Conservation (phyloP, 169 alveolate genomes). For the Cryptosporidium sp. region DNA sequence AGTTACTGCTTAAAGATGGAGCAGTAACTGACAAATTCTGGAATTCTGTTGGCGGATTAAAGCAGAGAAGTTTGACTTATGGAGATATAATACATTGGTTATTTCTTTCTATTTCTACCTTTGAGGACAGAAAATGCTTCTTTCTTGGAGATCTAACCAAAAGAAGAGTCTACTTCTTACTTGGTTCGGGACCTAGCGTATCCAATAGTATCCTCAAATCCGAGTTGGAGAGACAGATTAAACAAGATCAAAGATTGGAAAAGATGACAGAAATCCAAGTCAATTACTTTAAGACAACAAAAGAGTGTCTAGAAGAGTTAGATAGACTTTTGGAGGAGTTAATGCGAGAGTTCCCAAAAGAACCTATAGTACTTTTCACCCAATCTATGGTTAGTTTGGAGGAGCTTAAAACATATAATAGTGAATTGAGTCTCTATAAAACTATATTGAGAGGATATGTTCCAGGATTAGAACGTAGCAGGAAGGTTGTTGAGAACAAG, state of each 20-base stretch:
- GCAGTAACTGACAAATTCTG: constrained; percentile 32
- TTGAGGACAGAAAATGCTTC: constrained; percentile 63
- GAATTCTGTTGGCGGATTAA: not conserved
- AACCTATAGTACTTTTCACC: constrained; percentile 16
- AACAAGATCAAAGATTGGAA: not conserved
- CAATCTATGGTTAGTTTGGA: constrained; percentile 14
- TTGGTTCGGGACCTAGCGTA: constrained; percentile 8
- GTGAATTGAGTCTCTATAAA: not conserved
- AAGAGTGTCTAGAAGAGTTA: constrained; percentile 3
- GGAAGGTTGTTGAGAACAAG: not conserved
- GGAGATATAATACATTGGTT: constrained; percentile 46
- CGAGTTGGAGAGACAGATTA: not conserved
- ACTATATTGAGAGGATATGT: not conserved
- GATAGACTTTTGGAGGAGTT: not conserved
- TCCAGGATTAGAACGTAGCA: not conserved
- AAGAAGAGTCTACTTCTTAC: not conserved
- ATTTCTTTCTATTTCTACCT: constrained; percentile 6
- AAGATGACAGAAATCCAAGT: not conserved
- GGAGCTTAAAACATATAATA: not conserved
- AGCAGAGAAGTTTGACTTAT: not conserved
- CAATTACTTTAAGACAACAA: constrained; percentile 17
- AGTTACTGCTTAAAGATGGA: constrained; percentile 16
- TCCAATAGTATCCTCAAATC: not conserved
- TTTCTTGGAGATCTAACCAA: constrained; percentile 18
- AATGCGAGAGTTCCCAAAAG: not conserved